Evolutionary conservation across 2,329 filamentous ascomycete species (phyloP).

Genomic region (Lizonia empirigonia): DNA sequence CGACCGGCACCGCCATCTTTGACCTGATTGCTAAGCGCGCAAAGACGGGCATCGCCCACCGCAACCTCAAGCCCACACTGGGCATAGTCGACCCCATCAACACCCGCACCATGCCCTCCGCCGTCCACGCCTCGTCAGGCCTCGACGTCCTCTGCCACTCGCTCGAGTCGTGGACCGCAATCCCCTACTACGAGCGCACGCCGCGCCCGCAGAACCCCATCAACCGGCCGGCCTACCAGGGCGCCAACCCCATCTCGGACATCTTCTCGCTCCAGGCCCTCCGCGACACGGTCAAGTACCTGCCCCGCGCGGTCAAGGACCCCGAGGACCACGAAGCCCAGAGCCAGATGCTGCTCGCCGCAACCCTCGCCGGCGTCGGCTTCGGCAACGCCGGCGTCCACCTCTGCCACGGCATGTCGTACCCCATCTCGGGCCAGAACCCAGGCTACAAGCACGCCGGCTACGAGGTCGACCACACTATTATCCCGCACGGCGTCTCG

Average conservation of each 20-base stretch:
- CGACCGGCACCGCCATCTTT: constrained; percentile 97
- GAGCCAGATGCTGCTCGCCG: constrained; percentile 91
- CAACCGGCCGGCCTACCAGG: constrained; percentile 90
- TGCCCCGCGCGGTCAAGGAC: constrained; percentile 83
- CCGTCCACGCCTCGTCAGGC: constrained; percentile 89
- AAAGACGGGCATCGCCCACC: constrained; percentile 95
- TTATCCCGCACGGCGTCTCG: constrained; percentile 95
- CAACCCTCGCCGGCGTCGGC: constrained; percentile 91
- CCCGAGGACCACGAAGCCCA: constrained; percentile 93
- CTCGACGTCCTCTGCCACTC: constrained; percentile 95
- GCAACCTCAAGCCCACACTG: constrained; percentile 92
- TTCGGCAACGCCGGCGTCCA: constrained; percentile 98
- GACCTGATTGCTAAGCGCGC: constrained; percentile 87
- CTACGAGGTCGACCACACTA: constrained; percentile 75
- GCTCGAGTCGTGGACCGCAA: constrained; percentile 96
- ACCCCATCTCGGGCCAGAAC: constrained; percentile 95
- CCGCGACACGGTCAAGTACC: constrained; percentile 83
- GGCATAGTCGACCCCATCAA: constrained; percentile 88
- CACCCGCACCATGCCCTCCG: constrained; percentile 92
- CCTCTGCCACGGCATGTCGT: constrained; percentile 89
- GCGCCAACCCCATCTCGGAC: constrained; percentile 95
- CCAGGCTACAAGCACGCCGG: constrained; percentile 85
- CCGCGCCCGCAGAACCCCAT: constrained; percentile 90
- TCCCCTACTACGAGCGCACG: constrained; percentile 85
- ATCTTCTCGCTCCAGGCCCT: constrained; percentile 93